phyloP scores from a whole-genome alignment of 352 stramenopile species.

The Pythium graminicola region DNA sequence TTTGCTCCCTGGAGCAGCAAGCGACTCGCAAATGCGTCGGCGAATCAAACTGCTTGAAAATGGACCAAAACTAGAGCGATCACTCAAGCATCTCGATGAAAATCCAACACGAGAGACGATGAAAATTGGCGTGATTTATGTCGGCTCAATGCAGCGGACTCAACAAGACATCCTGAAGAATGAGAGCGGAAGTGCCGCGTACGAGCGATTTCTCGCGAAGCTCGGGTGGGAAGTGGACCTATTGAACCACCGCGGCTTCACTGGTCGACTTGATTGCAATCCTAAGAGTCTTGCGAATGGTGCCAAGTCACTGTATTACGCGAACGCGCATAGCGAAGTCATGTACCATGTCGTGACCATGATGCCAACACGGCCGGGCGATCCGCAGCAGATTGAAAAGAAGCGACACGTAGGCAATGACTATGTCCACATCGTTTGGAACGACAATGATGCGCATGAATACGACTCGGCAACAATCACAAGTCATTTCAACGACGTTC shows the following conservation, averaged over 20 bases:
- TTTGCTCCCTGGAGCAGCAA: conserved; percentile 54
- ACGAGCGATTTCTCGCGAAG: conserved; percentile 65
- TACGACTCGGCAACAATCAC: conserved; percentile 85
- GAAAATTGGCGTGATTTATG: conserved; percentile 87
- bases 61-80: conserved; percentile 70
- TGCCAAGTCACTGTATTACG: conserved; percentile 64
- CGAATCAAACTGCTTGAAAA: conserved; percentile 76
- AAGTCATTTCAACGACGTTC: conserved; percentile 86
- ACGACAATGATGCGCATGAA: conserved; percentile 63
- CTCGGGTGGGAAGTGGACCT: conserved; percentile 77
- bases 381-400: conserved; percentile 86
- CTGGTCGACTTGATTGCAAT: conserved; percentile 71
- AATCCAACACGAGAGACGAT: conserved; percentile 85
- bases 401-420: conserved; percentile 86
- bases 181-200: conserved; percentile 51
- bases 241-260: conserved; percentile 60
- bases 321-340: conserved; percentile 78
- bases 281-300: conserved; percentile 79
- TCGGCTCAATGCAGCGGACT: conserved; percentile 59
- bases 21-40: conserved; percentile 44
- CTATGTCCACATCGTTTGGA: conserved; percentile 86
- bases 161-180: conserved; percentile 82
- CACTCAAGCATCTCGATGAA: conserved; percentile 78
- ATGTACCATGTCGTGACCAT: conserved; percentile 85
- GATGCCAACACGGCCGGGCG: conserved; percentile 76